phyloP scores from a whole-genome alignment of 164 flowering plant genomes.

The Vitis vinifera region ASM3070453v1 NC_081820.1:22526501-22527000 shows the following conservation, averaged over 20 bases:
- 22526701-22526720: constrained; percentile 62
- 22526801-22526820: constrained; percentile 38
- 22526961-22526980: background rate
- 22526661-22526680: constrained; percentile 62
- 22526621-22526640: constrained; percentile 81
- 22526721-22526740: constrained; percentile 65
- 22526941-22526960: background rate
- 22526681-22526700: constrained; percentile 84
- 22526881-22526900: constrained; percentile 67
- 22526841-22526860: constrained; percentile 73
- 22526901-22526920: constrained; percentile 38
- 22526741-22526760: constrained; percentile 85
- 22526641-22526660: constrained; percentile 71
- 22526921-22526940: constrained; percentile 2
- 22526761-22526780: constrained; percentile 35
- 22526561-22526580: background rate
- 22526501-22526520: too few species aligned
- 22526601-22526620: constrained; percentile 59
- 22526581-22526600: constrained; percentile 39
- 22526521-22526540: background rate
- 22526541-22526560: too few species aligned
- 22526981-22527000: constrained; percentile 11
- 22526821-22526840: constrained; percentile 27
- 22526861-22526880: constrained; percentile 69
- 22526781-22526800: constrained; percentile 20